Evolutionary conservation across 768 basidiomycete species (phyloP).

Genomic region (Exsudoporus frostii): DNA sequence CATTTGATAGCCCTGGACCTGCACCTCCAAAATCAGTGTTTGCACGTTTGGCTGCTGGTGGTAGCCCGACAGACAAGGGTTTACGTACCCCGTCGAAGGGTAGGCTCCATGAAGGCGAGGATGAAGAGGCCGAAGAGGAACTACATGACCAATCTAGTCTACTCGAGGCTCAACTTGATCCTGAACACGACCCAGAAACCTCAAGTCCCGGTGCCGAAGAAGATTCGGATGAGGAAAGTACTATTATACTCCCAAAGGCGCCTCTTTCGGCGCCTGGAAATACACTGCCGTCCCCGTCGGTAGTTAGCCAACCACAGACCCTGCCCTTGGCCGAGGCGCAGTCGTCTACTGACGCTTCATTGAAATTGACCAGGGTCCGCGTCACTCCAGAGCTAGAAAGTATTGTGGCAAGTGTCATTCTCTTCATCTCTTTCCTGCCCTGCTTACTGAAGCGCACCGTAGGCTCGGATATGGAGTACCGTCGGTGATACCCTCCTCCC

Average conservation of each 20-base stretch:
- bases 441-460: not conserved
- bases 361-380: conserved; percentile 39
- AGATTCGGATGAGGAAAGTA: conserved; percentile 28
- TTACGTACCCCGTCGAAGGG: not conserved
- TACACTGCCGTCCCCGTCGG: not conserved
- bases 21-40: conserved; percentile 31
- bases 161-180: conserved; percentile 8
- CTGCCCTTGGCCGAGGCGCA: not conserved
- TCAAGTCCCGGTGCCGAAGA: conserved; percentile 7
- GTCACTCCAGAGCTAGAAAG: conserved; percentile 63
- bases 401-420: conserved; percentile 48
- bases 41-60: conserved; percentile 18
- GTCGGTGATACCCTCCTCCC: conserved; percentile 64
- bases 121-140: conserved; percentile 1
- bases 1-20: conserved; percentile 46
- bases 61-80: conserved; percentile 7
- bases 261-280: not conserved
- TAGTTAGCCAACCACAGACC: conserved; percentile 6
- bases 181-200: not conserved
- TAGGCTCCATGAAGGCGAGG: not conserved
- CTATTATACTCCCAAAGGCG: conserved; percentile 29
- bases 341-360: conserved; percentile 12
- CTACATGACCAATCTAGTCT: conserved; percentile 13
- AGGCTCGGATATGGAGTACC: conserved; percentile 71
- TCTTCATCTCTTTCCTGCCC: not conserved